phyloP scores from a whole-genome alignment of 139 green algal genomes.

The Coelastrella sp. region DNA sequence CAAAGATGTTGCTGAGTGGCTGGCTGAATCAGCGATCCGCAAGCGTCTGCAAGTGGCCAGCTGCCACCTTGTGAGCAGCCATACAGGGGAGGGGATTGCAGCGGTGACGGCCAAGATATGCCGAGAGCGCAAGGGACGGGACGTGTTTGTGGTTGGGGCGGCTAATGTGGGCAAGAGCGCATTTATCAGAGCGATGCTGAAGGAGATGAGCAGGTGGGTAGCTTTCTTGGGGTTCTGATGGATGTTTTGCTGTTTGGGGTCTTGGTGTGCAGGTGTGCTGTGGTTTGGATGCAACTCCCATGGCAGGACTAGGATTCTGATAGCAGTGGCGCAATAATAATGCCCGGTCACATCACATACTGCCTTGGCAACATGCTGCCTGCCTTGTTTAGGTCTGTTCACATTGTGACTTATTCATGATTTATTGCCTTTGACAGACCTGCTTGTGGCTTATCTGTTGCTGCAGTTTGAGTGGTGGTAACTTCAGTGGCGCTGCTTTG shows the following conservation, averaged over 20 bases:
- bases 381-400: constrained; percentile 14
- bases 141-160: constrained; percentile 95
- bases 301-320: too few species aligned
- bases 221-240: too few species aligned
- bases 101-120: constrained; percentile 66
- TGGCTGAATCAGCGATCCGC: constrained; percentile 63
- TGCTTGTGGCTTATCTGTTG: not conserved
- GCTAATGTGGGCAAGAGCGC: constrained; percentile 98
- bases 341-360: too few species aligned
- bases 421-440: too few species aligned
- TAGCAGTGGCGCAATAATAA: too few species aligned
- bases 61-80: constrained; percentile 78
- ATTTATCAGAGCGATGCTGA: constrained; percentile 88
- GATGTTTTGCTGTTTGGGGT: too few species aligned
- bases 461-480: constrained; percentile 39
- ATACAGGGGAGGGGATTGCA: constrained; percentile 69
- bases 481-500: constrained; percentile 46
- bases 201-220: constrained; percentile 74
- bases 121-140: constrained; percentile 81
- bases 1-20: constrained; percentile 74
- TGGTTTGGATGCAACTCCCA: too few species aligned
- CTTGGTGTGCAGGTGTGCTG: too few species aligned
- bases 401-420: too few species aligned
- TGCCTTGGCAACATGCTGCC: constrained; percentile 22
- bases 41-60: constrained; percentile 79